Evolutionary conservation across 148 eudicot species (phyloP).

Genomic region (Camellia lanceoleosa): DNA sequence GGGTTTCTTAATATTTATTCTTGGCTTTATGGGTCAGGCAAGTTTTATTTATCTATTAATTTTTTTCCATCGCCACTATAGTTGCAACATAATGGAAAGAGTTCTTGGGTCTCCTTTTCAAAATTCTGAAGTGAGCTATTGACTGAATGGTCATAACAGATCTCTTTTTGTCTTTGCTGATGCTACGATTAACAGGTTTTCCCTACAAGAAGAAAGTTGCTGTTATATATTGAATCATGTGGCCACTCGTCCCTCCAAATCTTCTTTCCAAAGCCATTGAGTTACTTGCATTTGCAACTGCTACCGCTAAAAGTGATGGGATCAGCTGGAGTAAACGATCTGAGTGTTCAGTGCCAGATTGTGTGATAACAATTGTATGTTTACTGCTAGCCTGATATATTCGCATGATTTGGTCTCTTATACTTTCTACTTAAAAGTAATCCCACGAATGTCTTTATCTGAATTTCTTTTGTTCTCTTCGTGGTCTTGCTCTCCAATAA

Average conservation of each 20-base stretch:
- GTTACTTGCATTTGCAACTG: conserved; percentile 38
- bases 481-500: not conserved
- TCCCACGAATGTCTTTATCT: too few species aligned
- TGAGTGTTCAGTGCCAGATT: conserved; percentile 28
- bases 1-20: conserved; percentile 55
- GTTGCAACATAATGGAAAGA: not conserved
- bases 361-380: conserved; percentile 58
- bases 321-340: conserved; percentile 57
- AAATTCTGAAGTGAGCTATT: conserved; percentile 2
- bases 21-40: conserved; percentile 30
- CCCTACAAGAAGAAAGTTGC: conserved; percentile 37
- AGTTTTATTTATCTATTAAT: not conserved
- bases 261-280: conserved; percentile 50
- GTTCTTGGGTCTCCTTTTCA: not conserved
- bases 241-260: conserved; percentile 68
- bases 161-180: conserved; percentile 33
- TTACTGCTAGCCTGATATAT: not conserved
- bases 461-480: not conserved
- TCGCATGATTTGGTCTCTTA: not conserved
- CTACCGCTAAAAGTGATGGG: conserved; percentile 38
- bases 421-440: too few species aligned
- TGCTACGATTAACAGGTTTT: conserved; percentile 60
- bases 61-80: too few species aligned
- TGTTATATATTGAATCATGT: conserved; percentile 22
- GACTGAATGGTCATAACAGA: conserved; percentile 5